Evolutionary conservation across 805 yeast genomes (phyloP), one percentile per base, ranked within the genome.

Genomic region (Lipomyces yamanashiensis): DNA sequence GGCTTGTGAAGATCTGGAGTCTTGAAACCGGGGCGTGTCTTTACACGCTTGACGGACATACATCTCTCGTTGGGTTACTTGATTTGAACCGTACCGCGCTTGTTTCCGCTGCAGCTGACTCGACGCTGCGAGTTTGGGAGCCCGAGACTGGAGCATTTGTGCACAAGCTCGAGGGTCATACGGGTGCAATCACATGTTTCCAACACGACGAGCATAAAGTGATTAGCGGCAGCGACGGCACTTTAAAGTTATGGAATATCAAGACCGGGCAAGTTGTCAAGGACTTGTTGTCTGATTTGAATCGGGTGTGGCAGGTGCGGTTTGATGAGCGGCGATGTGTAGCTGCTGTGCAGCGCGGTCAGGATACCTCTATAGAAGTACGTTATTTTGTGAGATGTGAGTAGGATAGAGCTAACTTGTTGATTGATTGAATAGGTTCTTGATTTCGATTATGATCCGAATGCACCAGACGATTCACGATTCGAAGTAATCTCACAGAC

Each of bases 71-170:
- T 15, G 99, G 98, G 0, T 79, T 95, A 13, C 80, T 93, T 34
- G 90, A 90, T 51, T 82, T 92, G 8, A 86, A 91, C 6, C 86
- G 88, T 33, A 85, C 87, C 41, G 86, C 85, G 54, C 79, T 95
- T 12, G 96, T 93, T 1, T 88, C 96, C 51, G 99, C 97, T 0
- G 98, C 98, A 1, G 98, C 98, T 0, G 99, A 95, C 75, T 85
- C 95, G 2, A 87, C 97, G 0, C 80, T 95, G 48, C 82, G 98
- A 57, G 87, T 93, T 1, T 95, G 99, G 99, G 89, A 95, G 73
- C 95, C 97, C 1, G 84, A 84, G 34, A 83, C 87, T 8, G 84
- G 89, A 48, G 79, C 80, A 56, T 84, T 85, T 72, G 84, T 88
- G 54, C 82, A 92, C 63, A 87, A 89, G 69, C 84, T 85, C 52